Percentiles rank a stretch among this genome's conserved stretches.
Conservation (phyloP, 176 grass and related monocot species). For the Aegilops umbellulata region DNA sequence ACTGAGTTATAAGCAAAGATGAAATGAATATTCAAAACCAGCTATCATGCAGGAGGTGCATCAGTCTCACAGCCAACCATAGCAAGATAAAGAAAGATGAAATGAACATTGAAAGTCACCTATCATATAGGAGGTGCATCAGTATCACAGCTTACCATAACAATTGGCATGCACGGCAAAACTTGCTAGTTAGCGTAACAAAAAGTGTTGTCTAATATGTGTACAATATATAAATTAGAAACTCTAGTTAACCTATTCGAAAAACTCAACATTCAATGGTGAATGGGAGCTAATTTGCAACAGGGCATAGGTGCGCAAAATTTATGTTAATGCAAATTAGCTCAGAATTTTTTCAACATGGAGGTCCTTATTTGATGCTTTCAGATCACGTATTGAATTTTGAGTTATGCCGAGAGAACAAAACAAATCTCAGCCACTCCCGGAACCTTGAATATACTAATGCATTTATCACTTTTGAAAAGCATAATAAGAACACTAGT, state of each 20-base stretch:
- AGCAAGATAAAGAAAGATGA: conserved; percentile 1
- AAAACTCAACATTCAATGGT: background rate
- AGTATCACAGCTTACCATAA: background rate
- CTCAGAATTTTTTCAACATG: background rate
- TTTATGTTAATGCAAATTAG: background rate
- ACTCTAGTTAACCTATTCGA: background rate
- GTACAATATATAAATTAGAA: background rate
- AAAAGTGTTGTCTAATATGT: no score
- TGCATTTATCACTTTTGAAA: background rate
- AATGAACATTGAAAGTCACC: conserved; percentile 4
- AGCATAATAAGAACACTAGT: background rate
- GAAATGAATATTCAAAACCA: no score
- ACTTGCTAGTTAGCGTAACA: no score
- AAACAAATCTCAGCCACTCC: conserved; percentile 77
- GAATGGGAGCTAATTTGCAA: background rate
- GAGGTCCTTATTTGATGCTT: conserved; percentile 72
- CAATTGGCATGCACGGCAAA: no score
- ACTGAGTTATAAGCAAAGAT: no score
- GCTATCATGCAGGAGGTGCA: no score
- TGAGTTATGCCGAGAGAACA: conserved; percentile 58
- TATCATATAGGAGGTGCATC: background rate
- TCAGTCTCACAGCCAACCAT: no score
- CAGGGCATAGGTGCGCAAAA: background rate
- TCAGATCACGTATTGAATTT: conserved; percentile 26
- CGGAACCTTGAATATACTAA: conserved; percentile 52